Conservation (phyloP, 2,329 filamentous ascomycete genomes). For the Triangularia setosa region DNA sequence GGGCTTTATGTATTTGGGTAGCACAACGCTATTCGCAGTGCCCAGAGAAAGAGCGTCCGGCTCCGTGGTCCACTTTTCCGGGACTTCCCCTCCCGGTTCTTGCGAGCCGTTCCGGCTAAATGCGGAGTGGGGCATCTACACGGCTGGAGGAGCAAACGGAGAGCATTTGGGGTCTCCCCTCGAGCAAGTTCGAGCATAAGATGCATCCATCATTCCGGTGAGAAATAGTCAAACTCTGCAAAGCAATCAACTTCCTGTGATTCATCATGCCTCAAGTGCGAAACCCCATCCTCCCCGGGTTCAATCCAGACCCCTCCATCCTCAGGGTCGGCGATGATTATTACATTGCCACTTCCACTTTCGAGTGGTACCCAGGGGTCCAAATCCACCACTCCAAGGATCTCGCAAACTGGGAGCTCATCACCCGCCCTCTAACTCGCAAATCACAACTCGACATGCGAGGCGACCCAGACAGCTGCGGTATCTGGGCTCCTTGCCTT, state of each 20-base stretch:
- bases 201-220: background rate
- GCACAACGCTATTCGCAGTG: no score
- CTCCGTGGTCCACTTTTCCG: background rate
- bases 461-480: slow-evolving; percentile 56
- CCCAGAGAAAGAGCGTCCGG: background rate
- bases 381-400: slow-evolving; percentile 53
- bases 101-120: slow-evolving; percentile 23
- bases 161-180: background rate
- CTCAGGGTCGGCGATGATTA: slow-evolving; percentile 49
- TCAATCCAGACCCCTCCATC: slow-evolving; percentile 54
- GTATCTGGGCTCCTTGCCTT: slow-evolving; percentile 63
- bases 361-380: slow-evolving; percentile 53
- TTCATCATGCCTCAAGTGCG: slow-evolving; percentile 43
- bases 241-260: background rate
- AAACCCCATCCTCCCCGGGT: slow-evolving; percentile 55
- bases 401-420: slow-evolving; percentile 50
- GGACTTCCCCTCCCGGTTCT: slow-evolving; percentile 1
- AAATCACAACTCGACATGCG: slow-evolving; percentile 53
- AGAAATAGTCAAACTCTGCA: background rate
- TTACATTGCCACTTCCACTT: slow-evolving; percentile 54
- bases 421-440: slow-evolving; percentile 45
- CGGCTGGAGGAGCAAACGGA: background rate
- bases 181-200: background rate
- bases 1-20: no score
- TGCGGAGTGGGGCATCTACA: slow-evolving; percentile 19